These are phyloP conservation scores for Ogataea populi-albae DNA, from an alignment of 805 yeast genomes.

Conservation along the genomic window DNA sequence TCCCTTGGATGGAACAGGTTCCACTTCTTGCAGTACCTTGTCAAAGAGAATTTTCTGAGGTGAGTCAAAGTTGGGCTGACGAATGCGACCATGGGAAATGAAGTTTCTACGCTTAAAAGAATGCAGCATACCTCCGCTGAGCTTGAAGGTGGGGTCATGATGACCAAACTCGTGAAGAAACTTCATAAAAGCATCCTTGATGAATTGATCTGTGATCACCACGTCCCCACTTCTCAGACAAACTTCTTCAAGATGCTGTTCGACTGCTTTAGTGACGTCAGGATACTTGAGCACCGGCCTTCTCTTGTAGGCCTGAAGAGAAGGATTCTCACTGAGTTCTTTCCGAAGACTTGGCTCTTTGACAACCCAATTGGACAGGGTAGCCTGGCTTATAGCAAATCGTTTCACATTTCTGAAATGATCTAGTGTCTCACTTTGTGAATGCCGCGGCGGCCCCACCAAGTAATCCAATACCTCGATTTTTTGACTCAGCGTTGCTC, in stretches of 20 bases:
- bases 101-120: constrained; percentile 33
- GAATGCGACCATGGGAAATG: constrained; percentile 17
- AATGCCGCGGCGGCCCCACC: constrained; percentile 29
- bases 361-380: constrained; percentile 34
- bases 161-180: constrained; percentile 23
- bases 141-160: constrained; percentile 19
- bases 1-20: too few species aligned
- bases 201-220: constrained; percentile 27
- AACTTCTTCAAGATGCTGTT: constrained; percentile 21
- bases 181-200: constrained; percentile 18
- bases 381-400: constrained; percentile 35
- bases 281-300: constrained; percentile 35
- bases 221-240: constrained; percentile 13
- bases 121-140: constrained; percentile 35
- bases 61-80: neutral
- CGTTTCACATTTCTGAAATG: constrained; percentile 21
- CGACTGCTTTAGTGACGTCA: constrained; percentile 32
- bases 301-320: constrained; percentile 27
- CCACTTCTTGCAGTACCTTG: too few species aligned
- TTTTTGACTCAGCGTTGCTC: constrained; percentile 33
- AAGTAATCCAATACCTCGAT: constrained; percentile 33
- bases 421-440: constrained; percentile 28
- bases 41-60: neutral
- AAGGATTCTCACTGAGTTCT: constrained; percentile 25
- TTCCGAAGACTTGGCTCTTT: constrained; percentile 26